Percentiles rank a stretch among this genome's conserved stretches.
Conservation (phyloP, 83 land plant species). For the Picea abies region DNA sequence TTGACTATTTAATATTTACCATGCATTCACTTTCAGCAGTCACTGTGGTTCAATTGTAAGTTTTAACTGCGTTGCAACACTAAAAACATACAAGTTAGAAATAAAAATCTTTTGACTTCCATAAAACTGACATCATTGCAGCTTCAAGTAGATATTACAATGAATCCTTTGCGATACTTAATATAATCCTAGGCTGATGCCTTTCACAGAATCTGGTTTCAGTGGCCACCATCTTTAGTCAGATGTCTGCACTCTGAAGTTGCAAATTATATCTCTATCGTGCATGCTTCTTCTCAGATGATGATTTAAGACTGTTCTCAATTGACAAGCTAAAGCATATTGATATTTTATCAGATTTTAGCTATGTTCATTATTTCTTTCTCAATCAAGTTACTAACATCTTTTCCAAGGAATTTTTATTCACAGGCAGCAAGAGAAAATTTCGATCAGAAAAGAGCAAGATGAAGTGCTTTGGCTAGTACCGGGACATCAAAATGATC, state of each 20-base stretch:
- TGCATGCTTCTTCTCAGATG: background rate
- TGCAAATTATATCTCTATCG: background rate
- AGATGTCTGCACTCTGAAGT: background rate
- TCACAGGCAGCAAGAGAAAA: background rate
- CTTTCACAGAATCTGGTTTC: background rate
- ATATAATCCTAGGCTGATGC: background rate
- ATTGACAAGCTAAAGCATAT: background rate
- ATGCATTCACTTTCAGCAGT: background rate
- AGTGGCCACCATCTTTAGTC: background rate
- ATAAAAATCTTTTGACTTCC: background rate
- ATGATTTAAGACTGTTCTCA: background rate
- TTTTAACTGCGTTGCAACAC: background rate
- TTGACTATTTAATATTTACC: too few species aligned
- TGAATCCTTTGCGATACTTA: background rate
- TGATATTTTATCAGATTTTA: background rate
- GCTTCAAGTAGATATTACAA: background rate
- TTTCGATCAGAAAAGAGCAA: background rate
- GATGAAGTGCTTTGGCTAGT: background rate
- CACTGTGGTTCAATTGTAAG: background rate
- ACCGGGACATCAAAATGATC: background rate
- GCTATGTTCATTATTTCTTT: background rate
- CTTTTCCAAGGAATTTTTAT: background rate
- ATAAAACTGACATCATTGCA: background rate
- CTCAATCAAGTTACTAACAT: background rate
- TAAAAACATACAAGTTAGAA: background rate